These are phyloP conservation scores for Hypoxylon sp. DNA, from an alignment of 2,329 filamentous ascomycete genomes.

Conservation along the genomic window DNA sequence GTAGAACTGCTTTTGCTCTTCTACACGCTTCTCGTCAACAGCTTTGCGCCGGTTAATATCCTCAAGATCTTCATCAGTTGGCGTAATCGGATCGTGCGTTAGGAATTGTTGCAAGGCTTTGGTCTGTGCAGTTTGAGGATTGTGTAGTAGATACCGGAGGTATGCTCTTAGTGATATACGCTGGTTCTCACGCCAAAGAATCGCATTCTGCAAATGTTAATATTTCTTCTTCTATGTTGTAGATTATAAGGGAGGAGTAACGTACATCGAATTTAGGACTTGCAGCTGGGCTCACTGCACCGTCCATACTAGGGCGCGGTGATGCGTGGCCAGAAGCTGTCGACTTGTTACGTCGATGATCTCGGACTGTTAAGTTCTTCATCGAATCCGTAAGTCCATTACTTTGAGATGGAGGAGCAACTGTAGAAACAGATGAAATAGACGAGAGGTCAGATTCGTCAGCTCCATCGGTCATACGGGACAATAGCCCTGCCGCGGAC, in stretches of 20 bases:
- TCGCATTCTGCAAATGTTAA: slow-evolving; percentile 63
- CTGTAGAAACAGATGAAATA: slow-evolving; percentile 84
- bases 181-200: slow-evolving; percentile 88
- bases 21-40: slow-evolving; percentile 88
- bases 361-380: slow-evolving; percentile 62
- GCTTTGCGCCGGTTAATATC: slow-evolving; percentile 86
- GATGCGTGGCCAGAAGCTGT: slow-evolving; percentile 55
- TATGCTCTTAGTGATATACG: slow-evolving; percentile 93
- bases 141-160: slow-evolving; percentile 86
- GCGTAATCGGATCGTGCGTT: slow-evolving; percentile 76
- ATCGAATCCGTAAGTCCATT: slow-evolving; percentile 54
- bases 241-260: not conserved
- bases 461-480: slow-evolving; percentile 65
- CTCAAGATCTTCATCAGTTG: slow-evolving; percentile 85
- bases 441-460: slow-evolving; percentile 85
- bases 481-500: slow-evolving; percentile 71
- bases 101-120: slow-evolving; percentile 89
- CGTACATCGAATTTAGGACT: slow-evolving; percentile 54
- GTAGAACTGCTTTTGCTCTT: slow-evolving; percentile 95
- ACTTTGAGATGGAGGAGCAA: slow-evolving; percentile 52
- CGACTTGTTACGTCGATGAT: slow-evolving; percentile 59
- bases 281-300: slow-evolving; percentile 53
- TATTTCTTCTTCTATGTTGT: slow-evolving; percentile 32
- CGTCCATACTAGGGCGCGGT: slow-evolving; percentile 61
- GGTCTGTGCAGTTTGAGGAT: slow-evolving; percentile 85